These are phyloP conservation scores for Boletus sensibilis DNA, from an alignment of 768 basidiomycete genomes.

Conservation along the genomic window DNA sequence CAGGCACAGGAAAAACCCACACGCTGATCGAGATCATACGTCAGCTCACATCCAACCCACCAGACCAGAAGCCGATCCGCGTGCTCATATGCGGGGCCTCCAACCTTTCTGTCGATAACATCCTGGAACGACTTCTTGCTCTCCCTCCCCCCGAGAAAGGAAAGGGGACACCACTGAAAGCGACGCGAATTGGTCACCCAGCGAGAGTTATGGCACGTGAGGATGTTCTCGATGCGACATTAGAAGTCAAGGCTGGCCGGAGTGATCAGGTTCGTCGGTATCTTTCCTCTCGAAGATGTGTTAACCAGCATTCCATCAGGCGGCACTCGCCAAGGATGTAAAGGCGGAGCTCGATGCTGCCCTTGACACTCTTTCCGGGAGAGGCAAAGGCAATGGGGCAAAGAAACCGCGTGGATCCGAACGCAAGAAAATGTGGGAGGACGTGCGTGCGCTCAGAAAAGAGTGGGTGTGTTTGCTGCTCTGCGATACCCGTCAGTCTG, in stretches of 20 bases:
- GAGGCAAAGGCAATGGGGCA: conserved; percentile 71
- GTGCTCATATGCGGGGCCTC: conserved; percentile 91
- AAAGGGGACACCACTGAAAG: conserved; percentile 45
- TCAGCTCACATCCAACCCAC: conserved; percentile 60
- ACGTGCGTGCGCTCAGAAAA: conserved; percentile 82
- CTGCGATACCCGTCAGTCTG: neutral
- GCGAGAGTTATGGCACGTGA: conserved; percentile 82
- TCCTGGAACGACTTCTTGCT: conserved; percentile 78
- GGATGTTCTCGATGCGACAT: conserved; percentile 62
- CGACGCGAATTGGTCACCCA: conserved; percentile 93
- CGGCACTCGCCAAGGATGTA: conserved; percentile 82
- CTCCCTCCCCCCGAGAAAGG: conserved; percentile 52
- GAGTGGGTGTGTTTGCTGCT: conserved; percentile 54
- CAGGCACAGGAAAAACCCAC: conserved; percentile 93
- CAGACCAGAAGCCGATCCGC: conserved; percentile 47
- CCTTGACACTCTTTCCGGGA: conserved; percentile 65
- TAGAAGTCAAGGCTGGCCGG: conserved; percentile 69
- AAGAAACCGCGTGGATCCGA: conserved; percentile 70
- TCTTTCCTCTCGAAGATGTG: neutral
- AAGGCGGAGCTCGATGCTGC: conserved; percentile 79
- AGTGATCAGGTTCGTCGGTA: conserved; percentile 58
- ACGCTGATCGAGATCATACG: conserved; percentile 93
- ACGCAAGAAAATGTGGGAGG: conserved; percentile 83
- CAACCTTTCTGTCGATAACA: conserved; percentile 94
- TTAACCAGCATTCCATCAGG: conserved; percentile 43